These are phyloP conservation scores for Mentha longifolia DNA, from an alignment of 257 asterid genomes.

Conservation along the genomic window DNA sequence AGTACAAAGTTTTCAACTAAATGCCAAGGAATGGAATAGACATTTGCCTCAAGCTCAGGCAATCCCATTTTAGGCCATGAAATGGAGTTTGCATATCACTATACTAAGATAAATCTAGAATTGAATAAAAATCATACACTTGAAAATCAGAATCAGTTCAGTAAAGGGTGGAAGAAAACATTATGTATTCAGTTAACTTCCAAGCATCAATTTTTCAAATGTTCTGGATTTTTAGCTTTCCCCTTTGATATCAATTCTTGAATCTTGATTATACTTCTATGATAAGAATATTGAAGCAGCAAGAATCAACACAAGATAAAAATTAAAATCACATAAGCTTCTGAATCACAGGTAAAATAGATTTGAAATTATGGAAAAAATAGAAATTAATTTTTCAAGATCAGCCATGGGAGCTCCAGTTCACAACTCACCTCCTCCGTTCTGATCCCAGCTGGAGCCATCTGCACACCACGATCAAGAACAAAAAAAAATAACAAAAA, in stretches of 20 bases:
- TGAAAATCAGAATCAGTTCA: conserved; percentile 6
- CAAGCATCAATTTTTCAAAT: not conserved
- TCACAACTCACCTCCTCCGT: conserved; percentile 74
- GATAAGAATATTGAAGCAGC: not conserved
- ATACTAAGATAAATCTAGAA: not conserved
- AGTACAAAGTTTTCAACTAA: not conserved
- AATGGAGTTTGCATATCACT: not conserved
- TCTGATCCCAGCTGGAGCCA: conserved; percentile 94
- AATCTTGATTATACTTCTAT: not conserved
- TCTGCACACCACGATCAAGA: conserved; percentile 43
- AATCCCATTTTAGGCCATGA: not conserved
- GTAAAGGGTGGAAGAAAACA: not conserved
- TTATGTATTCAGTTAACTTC: conserved; percentile 1
- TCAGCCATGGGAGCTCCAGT: not conserved
- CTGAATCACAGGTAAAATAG: not conserved
- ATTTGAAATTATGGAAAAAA: too few relatives aligned
- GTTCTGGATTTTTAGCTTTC: not conserved
- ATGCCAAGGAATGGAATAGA: not conserved
- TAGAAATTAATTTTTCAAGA: not conserved
- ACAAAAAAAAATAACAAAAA: too few relatives aligned
- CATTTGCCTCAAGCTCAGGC: not conserved
- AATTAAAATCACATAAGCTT: not conserved
- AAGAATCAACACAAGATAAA: not conserved
- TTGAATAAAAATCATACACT: conserved; percentile 2
- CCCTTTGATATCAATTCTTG: not conserved